A percentile compares a stretch with the other conserved stretches of the same genome.
phyloP scores from a whole-genome alignment of 2,329 filamentous ascomycete genomes.

The Claviceps sp. region DNA sequence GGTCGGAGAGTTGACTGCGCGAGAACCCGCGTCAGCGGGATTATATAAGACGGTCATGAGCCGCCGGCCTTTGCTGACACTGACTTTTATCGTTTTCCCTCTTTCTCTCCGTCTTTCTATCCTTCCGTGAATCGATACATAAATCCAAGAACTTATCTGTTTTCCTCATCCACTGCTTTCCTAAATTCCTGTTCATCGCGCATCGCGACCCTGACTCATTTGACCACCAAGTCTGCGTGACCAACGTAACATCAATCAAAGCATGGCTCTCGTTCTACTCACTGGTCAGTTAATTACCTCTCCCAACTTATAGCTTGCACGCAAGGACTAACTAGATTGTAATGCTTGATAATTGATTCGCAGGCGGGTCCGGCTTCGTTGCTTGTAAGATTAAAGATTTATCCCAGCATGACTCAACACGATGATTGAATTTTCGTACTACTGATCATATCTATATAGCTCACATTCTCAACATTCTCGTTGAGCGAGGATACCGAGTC shows the following conservation, averaged over 20 bases:
- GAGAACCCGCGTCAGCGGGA: neutral
- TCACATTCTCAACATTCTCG: slow-evolving; percentile 41
- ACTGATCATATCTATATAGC: slow-evolving; percentile 19
- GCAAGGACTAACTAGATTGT: neutral
- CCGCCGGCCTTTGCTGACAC: neutral
- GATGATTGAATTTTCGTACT: neutral
- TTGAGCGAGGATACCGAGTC: slow-evolving; percentile 35
- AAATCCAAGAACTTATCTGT: too few species aligned
- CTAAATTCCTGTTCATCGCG: too few species aligned
- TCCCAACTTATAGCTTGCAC: neutral
- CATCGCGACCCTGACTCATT: too few species aligned
- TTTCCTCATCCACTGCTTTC: too few species aligned
- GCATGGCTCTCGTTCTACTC: neutral
- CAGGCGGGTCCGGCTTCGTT: neutral
- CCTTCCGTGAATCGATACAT: neutral
- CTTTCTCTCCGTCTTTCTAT: neutral
- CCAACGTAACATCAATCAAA: neutral
- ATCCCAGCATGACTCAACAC: too few species aligned
- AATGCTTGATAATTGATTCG: neutral
- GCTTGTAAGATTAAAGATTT: neutral
- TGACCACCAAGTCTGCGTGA: too few species aligned
- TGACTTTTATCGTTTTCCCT: neutral
- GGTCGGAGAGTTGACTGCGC: neutral
- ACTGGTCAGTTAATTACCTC: neutral
- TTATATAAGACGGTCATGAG: neutral